Conservation (phyloP, 305 asterid genomes). For the Fraxinus albicans region DNA sequence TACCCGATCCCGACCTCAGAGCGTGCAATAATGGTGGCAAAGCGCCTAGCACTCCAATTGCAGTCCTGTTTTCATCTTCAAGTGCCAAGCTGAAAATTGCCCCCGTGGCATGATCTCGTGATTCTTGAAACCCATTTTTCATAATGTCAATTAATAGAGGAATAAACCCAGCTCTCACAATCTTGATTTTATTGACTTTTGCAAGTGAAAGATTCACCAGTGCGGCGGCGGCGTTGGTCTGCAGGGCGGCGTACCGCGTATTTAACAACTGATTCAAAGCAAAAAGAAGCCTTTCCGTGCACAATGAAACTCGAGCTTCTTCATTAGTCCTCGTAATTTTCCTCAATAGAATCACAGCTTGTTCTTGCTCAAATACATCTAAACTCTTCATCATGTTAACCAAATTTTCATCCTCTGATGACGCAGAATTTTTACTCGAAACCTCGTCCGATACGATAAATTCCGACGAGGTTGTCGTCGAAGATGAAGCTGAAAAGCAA, state of each 20-base stretch:
- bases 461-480: conserved; percentile 64
- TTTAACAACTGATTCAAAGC: conserved; percentile 50
- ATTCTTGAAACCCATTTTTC: conserved; percentile 66
- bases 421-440: conserved; percentile 6
- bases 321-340: conserved; percentile 57
- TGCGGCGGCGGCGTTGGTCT: conserved; percentile 64
- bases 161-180: conserved; percentile 66
- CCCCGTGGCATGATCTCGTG: conserved; percentile 81
- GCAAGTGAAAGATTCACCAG: conserved; percentile 75
- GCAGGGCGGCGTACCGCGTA: conserved; percentile 62
- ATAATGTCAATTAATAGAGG: conserved; percentile 58
- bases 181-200: conserved; percentile 59
- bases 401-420: conserved; percentile 45
- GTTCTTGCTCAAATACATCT: conserved; percentile 71
- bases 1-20: conserved; percentile 59
- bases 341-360: conserved; percentile 56
- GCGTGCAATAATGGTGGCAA: conserved; percentile 69
- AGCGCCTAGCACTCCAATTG: conserved; percentile 78
- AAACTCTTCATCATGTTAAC: conserved; percentile 38
- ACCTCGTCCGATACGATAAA: conserved; percentile 32
- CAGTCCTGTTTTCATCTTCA: conserved; percentile 68
- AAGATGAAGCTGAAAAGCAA: conserved; percentile 62
- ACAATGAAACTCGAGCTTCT: conserved; percentile 50
- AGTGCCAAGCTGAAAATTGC: conserved; percentile 75
- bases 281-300: conserved; percentile 56